phyloP scores from a whole-genome alignment of 345 rosid genomes.

The Turritis glabra region DNA sequence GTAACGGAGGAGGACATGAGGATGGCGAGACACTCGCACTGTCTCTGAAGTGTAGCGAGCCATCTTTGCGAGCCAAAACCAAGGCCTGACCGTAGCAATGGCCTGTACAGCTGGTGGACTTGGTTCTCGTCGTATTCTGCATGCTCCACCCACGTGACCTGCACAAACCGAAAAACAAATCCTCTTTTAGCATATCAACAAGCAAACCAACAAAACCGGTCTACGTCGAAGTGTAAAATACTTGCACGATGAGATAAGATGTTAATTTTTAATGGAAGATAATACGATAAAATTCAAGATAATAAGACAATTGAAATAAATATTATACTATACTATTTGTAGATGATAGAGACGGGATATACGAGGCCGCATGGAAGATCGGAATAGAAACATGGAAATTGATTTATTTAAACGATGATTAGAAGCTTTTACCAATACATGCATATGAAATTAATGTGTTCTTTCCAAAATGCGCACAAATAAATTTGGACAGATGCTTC shows the following conservation, averaged over 20 bases:
- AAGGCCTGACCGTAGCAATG: slow-evolving; percentile 55
- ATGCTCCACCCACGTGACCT: slow-evolving; percentile 59
- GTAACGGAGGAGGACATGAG: slow-evolving; percentile 58
- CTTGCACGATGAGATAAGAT: neutral
- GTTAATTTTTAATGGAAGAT: neutral
- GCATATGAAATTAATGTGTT: slow-evolving; percentile 42
- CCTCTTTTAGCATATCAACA: slow-evolving; percentile 1
- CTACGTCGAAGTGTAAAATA: neutral
- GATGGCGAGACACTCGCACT: slow-evolving; percentile 56
- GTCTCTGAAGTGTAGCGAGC: slow-evolving; percentile 71
- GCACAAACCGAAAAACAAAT: slow-evolving; percentile 14
- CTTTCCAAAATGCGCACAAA: slow-evolving; percentile 38
- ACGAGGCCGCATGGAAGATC: slow-evolving; percentile 33
- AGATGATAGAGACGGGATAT: slow-evolving; percentile 21
- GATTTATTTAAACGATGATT: slow-evolving; percentile 38
- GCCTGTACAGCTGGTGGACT: slow-evolving; percentile 58
- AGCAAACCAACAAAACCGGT: slow-evolving; percentile 19
- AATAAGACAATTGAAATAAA: slow-evolving; percentile 18
- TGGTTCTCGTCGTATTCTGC: slow-evolving; percentile 60
- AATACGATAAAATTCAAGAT: slow-evolving; percentile 1
- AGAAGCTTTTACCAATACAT: slow-evolving; percentile 15
- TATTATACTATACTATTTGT: neutral
- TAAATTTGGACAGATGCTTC: slow-evolving; percentile 43
- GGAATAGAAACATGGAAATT: slow-evolving; percentile 27
- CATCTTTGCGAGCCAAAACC: slow-evolving; percentile 71